Percentiles rank a stretch among this genome's conserved stretches.
Evolutionary conservation across 768 basidiomycete species (phyloP).

Genomic region (Xerocomellus chrysenteron): DNA sequence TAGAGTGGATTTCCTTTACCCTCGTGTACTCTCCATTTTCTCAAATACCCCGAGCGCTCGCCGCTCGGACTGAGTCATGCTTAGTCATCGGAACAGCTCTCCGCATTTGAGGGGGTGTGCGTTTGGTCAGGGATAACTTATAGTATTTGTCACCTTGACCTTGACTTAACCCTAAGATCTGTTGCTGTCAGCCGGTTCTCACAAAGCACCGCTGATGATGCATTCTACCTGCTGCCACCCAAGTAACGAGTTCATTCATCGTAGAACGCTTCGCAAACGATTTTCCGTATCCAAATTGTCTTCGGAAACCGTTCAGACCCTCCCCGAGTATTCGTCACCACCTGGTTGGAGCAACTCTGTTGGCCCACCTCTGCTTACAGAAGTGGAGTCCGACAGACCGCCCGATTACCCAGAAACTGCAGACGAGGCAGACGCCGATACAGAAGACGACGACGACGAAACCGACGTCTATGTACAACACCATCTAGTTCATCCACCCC

Average conservation of each 20-base stretch:
- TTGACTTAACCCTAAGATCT: conserved; percentile 1
- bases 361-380: conserved; percentile 23
- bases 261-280: conserved; percentile 54
- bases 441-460: conserved; percentile 39
- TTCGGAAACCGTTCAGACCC: conserved; percentile 61
- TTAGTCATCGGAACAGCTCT: conserved; percentile 20
- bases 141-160: conserved; percentile 5
- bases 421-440: conserved; percentile 74
- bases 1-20: background rate
- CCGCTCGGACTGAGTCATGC: conserved; percentile 11
- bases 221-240: conserved; percentile 17
- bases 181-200: conserved; percentile 8
- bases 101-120: background rate
- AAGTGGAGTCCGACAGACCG: conserved; percentile 53
- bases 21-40: background rate
- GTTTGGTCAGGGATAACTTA: background rate
- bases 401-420: conserved; percentile 78
- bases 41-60: too few relatives aligned
- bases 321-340: conserved; percentile 62
- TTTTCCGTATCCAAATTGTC: conserved; percentile 57
- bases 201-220: conserved; percentile 7
- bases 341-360: conserved; percentile 20
- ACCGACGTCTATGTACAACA: conserved; percentile 22
- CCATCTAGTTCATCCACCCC: conserved; percentile 33
- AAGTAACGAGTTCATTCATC: conserved; percentile 17